Evolutionary conservation across 192 early-diverging fungal genomes (phyloP).

Genomic region (Jimgerdemannia lactiflua): DNA sequence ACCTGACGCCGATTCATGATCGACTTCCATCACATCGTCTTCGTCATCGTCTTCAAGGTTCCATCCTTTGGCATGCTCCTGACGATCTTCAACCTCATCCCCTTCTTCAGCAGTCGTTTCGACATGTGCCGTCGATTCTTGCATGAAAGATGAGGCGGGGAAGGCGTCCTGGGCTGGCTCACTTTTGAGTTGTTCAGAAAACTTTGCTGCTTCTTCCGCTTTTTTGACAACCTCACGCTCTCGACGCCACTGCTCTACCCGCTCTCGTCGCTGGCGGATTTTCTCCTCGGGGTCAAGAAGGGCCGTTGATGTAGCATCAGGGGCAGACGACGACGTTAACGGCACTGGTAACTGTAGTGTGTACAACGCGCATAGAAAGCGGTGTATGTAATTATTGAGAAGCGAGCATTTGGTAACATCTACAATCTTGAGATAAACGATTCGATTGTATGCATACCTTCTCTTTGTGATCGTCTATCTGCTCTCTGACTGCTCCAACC

Average conservation of each 20-base stretch:
- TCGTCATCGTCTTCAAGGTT: slow-evolving; percentile 64
- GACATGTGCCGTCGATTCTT: no score
- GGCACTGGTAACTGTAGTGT: slow-evolving; percentile 6
- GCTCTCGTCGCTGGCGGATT: slow-evolving; percentile 71
- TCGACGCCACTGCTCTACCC: slow-evolving; percentile 79
- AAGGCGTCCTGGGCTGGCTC: slow-evolving; percentile 2
- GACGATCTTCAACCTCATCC: slow-evolving; percentile 15
- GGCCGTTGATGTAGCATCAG: slow-evolving; percentile 25
- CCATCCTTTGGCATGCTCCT: slow-evolving; percentile 46
- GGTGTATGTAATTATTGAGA: no score
- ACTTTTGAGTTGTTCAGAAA: slow-evolving; percentile 43
- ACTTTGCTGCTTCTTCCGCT: slow-evolving; percentile 34
- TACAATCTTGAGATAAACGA: no score
- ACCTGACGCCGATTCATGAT: slow-evolving; percentile 14
- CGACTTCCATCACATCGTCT: slow-evolving; percentile 47
- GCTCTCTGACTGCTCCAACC: no score
- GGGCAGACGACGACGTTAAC: slow-evolving; percentile 20
- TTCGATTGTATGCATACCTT: no score
- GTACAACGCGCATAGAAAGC: no score
- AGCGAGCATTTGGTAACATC: no score
- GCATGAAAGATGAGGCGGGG: no score
- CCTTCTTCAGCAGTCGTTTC: not conserved
- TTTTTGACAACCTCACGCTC: slow-evolving; percentile 53
- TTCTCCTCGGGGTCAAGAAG: slow-evolving; percentile 55
- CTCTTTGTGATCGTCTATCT: slow-evolving; percentile 20